phyloP scores from a whole-genome alignment of 352 stramenopile species.

The Pythium apleroticum region DNA sequence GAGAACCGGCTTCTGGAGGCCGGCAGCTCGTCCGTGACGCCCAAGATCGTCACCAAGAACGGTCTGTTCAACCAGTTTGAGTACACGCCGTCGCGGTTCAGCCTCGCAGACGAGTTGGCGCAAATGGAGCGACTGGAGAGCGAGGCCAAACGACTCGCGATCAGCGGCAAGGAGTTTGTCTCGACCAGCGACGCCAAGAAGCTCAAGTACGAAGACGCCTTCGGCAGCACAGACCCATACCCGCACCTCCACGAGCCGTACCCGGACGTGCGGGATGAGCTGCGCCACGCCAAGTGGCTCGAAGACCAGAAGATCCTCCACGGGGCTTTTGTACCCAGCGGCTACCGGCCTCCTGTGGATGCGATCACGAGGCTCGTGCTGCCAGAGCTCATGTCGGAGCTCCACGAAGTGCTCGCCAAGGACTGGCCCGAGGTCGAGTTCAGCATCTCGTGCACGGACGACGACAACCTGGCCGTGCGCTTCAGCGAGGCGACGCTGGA shows the following conservation, averaged over 20 bases:
- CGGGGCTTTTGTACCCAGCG: conserved; percentile 64
- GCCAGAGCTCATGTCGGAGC: conserved; percentile 71
- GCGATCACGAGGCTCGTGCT: conserved; percentile 63
- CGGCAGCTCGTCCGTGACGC: conserved; percentile 19
- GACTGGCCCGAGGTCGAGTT: conserved; percentile 70
- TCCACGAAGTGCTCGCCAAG: conserved; percentile 51
- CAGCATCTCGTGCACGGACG: conserved; percentile 48
- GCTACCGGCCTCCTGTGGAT: conserved; percentile 50
- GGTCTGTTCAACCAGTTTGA: conserved; percentile 79
- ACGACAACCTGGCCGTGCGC: conserved; percentile 65
- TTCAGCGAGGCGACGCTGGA: conserved; percentile 49
- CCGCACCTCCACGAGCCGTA: conserved; percentile 74
- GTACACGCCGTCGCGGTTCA: conserved; percentile 73
- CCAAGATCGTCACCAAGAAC: conserved; percentile 63
- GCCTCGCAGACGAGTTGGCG: conserved; percentile 55
- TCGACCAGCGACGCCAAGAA: conserved; percentile 40
- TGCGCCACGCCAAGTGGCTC: conserved; percentile 57
- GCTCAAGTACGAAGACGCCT: conserved; percentile 79
- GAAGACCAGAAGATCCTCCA: conserved; percentile 77
- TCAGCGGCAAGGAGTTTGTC: conserved; percentile 74
- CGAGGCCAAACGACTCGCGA: conserved; percentile 67
- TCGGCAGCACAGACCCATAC: conserved; percentile 44
- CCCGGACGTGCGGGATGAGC: conserved; percentile 50
- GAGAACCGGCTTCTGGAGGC: conserved; percentile 56
- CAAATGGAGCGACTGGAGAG: conserved; percentile 64